A percentile compares a stretch with the other conserved stretches of the same genome.
These are phyloP conservation scores for Collariella sp. DNA, from an alignment of 495 filamentous ascomycete genomes.

Conservation along the genomic window DNA sequence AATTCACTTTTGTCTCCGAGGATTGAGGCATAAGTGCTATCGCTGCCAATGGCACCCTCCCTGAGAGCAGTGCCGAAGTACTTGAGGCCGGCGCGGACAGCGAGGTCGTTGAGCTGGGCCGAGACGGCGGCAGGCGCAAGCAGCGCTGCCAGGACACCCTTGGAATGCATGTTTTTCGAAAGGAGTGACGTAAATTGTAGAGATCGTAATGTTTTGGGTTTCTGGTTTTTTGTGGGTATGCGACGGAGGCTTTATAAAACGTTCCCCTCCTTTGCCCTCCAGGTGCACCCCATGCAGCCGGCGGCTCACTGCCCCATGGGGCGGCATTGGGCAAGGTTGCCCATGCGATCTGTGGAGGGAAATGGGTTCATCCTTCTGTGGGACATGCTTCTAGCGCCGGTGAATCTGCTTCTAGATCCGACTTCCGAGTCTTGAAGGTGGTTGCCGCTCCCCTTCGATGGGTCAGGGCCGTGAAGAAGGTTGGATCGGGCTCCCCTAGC, in stretches of 20 bases:
- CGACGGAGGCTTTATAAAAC: background rate
- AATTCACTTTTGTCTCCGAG: conserved; percentile 46
- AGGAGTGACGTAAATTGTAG: background rate
- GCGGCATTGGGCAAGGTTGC: too few relatives aligned
- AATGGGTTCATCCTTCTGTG: background rate
- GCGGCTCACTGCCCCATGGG: too few relatives aligned
- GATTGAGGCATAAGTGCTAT: conserved; percentile 42
- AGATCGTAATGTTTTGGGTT: background rate
- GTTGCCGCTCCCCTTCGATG: background rate
- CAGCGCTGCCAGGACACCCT: conserved; percentile 18
- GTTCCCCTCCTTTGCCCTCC: background rate
- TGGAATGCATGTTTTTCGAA: conserved; percentile 16
- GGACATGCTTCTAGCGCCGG: background rate
- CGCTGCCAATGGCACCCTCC: conserved; percentile 41
- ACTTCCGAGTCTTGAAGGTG: background rate
- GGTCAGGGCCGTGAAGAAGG: background rate
- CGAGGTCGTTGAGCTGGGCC: conserved; percentile 43
- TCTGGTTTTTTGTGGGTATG: background rate
- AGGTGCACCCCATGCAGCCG: too few relatives aligned
- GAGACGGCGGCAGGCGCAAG: conserved; percentile 26
- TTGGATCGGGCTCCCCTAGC: background rate
- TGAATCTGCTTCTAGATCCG: too few relatives aligned
- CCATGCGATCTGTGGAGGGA: background rate
- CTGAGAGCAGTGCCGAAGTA: conserved; percentile 56
- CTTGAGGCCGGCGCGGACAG: conserved; percentile 40